phyloP scores from a whole-genome alignment of 257 asterid species.

The Cynanchum wilfordii region DNA sequence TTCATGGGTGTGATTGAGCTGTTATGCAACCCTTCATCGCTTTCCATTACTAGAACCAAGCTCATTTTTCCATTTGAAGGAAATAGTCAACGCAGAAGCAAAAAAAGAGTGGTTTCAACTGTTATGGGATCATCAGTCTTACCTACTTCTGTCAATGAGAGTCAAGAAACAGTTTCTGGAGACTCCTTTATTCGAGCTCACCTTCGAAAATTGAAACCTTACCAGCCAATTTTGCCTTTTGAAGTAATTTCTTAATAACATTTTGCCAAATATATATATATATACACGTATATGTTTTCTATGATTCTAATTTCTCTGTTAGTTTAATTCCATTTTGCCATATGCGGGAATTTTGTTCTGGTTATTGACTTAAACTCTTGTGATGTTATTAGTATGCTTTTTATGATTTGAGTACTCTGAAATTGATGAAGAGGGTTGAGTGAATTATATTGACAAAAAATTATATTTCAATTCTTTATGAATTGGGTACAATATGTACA shows the following conservation, averaged over 20 bases:
- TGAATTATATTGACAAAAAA: not conserved
- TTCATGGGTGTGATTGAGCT: slow-evolving; percentile 71
- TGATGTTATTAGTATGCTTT: not conserved
- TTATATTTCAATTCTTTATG: not conserved
- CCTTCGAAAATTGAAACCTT: slow-evolving; percentile 71
- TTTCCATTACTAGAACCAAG: slow-evolving; percentile 40
- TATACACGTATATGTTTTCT: no score
- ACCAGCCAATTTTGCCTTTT: slow-evolving; percentile 90
- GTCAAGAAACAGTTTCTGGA: slow-evolving; percentile 40
- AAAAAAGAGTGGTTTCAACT: slow-evolving; percentile 21
- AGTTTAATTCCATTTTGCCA: not conserved
- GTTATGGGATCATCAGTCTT: slow-evolving; percentile 46
- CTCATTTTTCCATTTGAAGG: slow-evolving; percentile 22
- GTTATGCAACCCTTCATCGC: slow-evolving; percentile 33
- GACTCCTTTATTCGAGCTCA: slow-evolving; percentile 78
- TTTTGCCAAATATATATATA: no score
- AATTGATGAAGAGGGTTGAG: not conserved
- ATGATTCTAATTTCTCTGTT: no score
- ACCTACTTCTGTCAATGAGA: slow-evolving; percentile 44
- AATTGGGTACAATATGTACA: not conserved
- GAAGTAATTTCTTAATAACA: slow-evolving; percentile 43
- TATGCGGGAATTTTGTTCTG: not conserved
- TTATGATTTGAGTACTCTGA: not conserved
- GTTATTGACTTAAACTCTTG: not conserved
- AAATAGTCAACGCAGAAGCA: slow-evolving; percentile 17